A percentile compares a stretch with the other conserved stretches of the same genome.
phyloP scores from a whole-genome alignment of 1,284 basidiomycete genomes.

The Acaromyces ingoldii region DNA sequence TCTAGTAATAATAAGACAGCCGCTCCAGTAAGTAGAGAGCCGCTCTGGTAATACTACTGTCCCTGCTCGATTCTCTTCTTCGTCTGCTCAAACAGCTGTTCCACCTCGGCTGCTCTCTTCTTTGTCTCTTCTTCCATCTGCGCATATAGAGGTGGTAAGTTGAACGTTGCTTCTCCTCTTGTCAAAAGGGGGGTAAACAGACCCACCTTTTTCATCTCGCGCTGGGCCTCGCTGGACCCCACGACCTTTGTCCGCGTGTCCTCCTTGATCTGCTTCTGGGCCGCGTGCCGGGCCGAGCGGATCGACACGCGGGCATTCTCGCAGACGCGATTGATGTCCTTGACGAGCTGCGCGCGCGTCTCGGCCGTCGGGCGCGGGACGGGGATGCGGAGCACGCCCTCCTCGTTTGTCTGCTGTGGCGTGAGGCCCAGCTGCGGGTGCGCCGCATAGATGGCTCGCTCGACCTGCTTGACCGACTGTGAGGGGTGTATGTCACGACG shows the following conservation, averaged over 20 bases:
- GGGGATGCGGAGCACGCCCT: constrained; percentile 39
- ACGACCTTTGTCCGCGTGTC: constrained; percentile 44
- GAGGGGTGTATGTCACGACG: background rate
- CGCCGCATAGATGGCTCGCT: constrained; percentile 42
- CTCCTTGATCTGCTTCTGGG: constrained; percentile 45
- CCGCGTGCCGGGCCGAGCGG: constrained; percentile 36
- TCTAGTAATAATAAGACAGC: too few species aligned
- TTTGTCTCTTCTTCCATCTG: constrained; percentile 39
- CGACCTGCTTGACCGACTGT: constrained; percentile 44
- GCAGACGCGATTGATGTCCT: constrained; percentile 41
- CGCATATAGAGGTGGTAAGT: background rate
- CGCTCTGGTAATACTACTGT: too few species aligned
- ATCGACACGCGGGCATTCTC: constrained; percentile 46
- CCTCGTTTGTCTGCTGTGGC: constrained; percentile 38
- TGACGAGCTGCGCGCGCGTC: constrained; percentile 34
- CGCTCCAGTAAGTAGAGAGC: too few species aligned
- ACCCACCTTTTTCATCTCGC: constrained; percentile 33
- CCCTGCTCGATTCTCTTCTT: constrained; percentile 22
- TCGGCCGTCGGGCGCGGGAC: constrained; percentile 46
- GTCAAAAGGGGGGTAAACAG: background rate
- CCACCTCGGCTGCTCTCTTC: constrained; percentile 27
- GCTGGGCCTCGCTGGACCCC: constrained; percentile 34
- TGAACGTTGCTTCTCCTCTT: background rate
- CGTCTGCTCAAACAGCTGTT: constrained; percentile 35
- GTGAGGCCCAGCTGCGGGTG: constrained; percentile 38